Percentiles rank a stretch among this genome's conserved stretches.
Conservation (phyloP, 352 stramenopile species). For the Globisporangium carolinianum region DNA sequence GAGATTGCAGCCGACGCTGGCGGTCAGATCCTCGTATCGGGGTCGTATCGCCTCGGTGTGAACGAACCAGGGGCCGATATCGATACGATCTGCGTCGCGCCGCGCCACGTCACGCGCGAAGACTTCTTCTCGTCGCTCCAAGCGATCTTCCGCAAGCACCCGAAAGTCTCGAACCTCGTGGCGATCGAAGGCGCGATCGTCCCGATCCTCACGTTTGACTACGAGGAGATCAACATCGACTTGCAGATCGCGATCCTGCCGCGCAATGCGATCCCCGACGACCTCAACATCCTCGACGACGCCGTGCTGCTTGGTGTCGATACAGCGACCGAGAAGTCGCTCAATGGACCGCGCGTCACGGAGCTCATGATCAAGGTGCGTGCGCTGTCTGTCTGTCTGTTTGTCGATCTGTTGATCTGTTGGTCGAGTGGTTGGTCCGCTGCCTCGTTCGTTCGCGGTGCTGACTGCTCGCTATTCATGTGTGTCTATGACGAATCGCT, state of each 20-base stretch:
- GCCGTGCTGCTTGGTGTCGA: slow-evolving; percentile 83
- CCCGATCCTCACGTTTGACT: slow-evolving; percentile 98
- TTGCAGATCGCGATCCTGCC: slow-evolving; percentile 95
- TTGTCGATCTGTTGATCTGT: too few relatives aligned
- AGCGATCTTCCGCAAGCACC: slow-evolving; percentile 89
- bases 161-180: slow-evolving; percentile 89
- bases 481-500: not conserved
- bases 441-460: too few relatives aligned
- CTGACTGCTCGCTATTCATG: not conserved
- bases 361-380: slow-evolving; percentile 87
- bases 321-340: slow-evolving; percentile 81
- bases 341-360: slow-evolving; percentile 88
- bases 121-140: slow-evolving; percentile 96
- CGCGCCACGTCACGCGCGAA: slow-evolving; percentile 91
- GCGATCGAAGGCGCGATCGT: slow-evolving; percentile 90
- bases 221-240: slow-evolving; percentile 99
- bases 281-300: slow-evolving; percentile 90
- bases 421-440: too few relatives aligned
- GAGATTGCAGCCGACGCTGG: slow-evolving; percentile 81
- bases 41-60: slow-evolving; percentile 94
- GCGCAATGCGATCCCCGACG: slow-evolving; percentile 83
- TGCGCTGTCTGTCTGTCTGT: not conserved
- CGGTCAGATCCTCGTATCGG: slow-evolving; percentile 86
- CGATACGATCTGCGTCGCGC: slow-evolving; percentile 96
- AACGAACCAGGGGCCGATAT: slow-evolving; percentile 97